Evolutionary conservation across 768 basidiomycete genomes (phyloP).

Genomic region (Termitomyces sp.): DNA sequence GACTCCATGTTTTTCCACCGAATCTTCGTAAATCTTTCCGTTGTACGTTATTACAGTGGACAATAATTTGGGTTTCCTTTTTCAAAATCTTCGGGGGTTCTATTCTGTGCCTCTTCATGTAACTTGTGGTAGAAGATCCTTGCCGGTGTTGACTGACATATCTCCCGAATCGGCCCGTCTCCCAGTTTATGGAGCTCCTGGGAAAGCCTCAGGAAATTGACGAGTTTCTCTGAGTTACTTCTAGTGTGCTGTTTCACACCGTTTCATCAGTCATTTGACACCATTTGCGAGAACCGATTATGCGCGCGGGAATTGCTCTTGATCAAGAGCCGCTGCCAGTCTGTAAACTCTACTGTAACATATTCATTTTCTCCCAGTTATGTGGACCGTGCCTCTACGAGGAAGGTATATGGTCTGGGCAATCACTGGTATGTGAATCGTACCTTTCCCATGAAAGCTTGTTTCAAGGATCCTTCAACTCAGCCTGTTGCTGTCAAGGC

Average conservation of each 20-base stretch:
- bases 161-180: not conserved
- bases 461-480: not conserved
- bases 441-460: not conserved
- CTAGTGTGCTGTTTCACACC: not conserved
- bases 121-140: no score
- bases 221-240: not conserved
- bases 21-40: not conserved
- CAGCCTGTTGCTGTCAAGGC: conserved; percentile 35
- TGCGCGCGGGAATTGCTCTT: not conserved
- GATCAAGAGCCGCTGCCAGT: not conserved
- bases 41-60: not conserved
- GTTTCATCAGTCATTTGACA: not conserved
- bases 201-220: not conserved
- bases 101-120: not conserved
- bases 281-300: not conserved
- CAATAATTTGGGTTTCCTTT: not conserved
- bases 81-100: not conserved
- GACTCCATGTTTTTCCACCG: conserved; percentile 12
- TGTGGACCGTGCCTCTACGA: conserved; percentile 30
- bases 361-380: conserved; percentile 5
- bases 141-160: not conserved
- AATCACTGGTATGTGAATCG: conserved; percentile 25
- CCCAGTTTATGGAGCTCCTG: not conserved
- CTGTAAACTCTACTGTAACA: not conserved
- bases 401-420: conserved; percentile 34